These are phyloP conservation scores for Suhomyces ambrosiae DNA, from an alignment of 1,139 yeast species.

Conservation along the genomic window DNA sequence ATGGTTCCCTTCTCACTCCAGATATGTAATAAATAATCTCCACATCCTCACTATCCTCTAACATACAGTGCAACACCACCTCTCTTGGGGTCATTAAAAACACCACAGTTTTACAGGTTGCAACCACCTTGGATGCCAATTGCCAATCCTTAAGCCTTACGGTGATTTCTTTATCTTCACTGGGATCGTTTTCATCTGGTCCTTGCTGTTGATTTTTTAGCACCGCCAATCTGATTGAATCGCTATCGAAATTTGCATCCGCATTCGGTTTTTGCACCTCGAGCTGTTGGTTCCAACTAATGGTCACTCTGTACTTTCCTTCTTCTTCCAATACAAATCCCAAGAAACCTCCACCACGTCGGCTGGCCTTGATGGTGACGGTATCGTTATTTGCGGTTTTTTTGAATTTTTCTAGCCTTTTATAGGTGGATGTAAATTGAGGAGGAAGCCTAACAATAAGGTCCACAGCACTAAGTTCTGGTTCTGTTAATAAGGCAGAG, in stretches of 20 bases:
- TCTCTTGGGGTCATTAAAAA: conserved; percentile 51
- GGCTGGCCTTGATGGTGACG: conserved; percentile 38
- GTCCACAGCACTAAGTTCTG: conserved; percentile 49
- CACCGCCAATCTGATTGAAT: conserved; percentile 23
- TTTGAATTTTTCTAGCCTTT: conserved; percentile 59
- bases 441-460: conserved; percentile 53
- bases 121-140: conserved; percentile 55
- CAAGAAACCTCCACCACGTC: conserved; percentile 40
- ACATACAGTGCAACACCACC: conserved; percentile 57
- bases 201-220: conserved; percentile 14
- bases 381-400: conserved; percentile 31
- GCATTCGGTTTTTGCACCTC: conserved; percentile 36
- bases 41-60: conserved; percentile 58
- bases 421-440: conserved; percentile 50
- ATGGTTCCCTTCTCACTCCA: conserved; percentile 28
- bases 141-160: conserved; percentile 60
- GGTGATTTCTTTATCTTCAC: conserved; percentile 39
- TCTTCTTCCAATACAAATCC: conserved; percentile 58
- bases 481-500: conserved; percentile 45
- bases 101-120: conserved; percentile 54
- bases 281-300: conserved; percentile 57
- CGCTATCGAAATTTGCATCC: conserved; percentile 22
- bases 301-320: conserved; percentile 51
- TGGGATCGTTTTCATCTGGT: conserved; percentile 23
- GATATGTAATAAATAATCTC: conserved; percentile 57